Percentiles rank a stretch among this genome's conserved stretches.
These are phyloP conservation scores for Plasmopara muralis DNA, from an alignment of 352 stramenopile species.

Conservation along the genomic window DNA sequence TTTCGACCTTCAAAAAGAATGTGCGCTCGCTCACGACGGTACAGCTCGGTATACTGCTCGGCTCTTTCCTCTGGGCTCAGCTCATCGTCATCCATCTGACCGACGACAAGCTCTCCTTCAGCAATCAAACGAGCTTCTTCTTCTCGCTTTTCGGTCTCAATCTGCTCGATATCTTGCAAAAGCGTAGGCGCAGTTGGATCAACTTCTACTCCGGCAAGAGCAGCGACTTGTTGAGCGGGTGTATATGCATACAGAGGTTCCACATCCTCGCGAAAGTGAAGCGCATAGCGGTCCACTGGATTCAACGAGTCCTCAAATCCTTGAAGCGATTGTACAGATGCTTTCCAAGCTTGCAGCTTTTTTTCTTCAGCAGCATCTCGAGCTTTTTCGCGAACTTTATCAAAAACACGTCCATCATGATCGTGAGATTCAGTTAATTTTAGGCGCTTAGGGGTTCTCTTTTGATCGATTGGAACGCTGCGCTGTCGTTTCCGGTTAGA, in stretches of 20 bases:
- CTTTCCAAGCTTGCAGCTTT: conserved; percentile 87
- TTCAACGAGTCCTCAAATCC: conserved; percentile 91
- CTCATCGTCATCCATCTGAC: conserved; percentile 24
- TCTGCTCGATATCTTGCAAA: conserved; percentile 50
- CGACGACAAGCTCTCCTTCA: conserved; percentile 64
- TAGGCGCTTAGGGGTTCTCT: conserved; percentile 25
- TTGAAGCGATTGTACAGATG: conserved; percentile 62
- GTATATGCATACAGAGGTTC: conserved; percentile 79
- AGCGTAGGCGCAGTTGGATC: conserved; percentile 17
- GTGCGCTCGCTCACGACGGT: conserved; percentile 51
- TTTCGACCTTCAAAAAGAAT: conserved; percentile 49
- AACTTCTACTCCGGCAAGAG: conserved; percentile 14
- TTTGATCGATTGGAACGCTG: conserved; percentile 12
- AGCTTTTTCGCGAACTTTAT: conserved; percentile 72
- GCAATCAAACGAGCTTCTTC: conserved; percentile 55
- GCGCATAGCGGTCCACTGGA: conserved; percentile 89
- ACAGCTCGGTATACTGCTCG: conserved; percentile 39
- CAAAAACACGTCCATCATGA: conserved; percentile 8
- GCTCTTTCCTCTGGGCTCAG: conserved; percentile 13
- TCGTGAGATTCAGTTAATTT: conserved; percentile 17
- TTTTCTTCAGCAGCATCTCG: conserved; percentile 90
- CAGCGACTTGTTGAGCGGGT: conserved; percentile 25
- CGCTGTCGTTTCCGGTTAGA: conserved; percentile 21
- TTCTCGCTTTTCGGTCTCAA: conserved; percentile 54
- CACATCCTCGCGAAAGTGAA: conserved; percentile 89